phyloP scores from a whole-genome alignment of 257 asterid genomes.

The Penstemon newberryi region DNA sequence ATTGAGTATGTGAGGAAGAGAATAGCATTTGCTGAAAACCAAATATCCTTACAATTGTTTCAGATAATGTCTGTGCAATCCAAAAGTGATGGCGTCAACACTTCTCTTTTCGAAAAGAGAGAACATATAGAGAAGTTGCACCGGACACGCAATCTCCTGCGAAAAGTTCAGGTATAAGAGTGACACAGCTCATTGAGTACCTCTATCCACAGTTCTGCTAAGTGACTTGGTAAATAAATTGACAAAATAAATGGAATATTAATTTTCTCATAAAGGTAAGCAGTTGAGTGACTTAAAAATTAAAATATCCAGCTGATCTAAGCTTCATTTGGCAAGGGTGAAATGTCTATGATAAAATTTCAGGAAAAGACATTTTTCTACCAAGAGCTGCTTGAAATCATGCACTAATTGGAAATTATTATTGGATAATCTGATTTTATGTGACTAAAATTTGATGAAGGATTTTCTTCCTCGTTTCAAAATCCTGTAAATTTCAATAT shows the following conservation, averaged over 20 bases:
- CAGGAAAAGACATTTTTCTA: constrained; percentile 15
- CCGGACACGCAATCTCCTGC: constrained; percentile 88
- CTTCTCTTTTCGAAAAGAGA: constrained; percentile 92
- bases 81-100: constrained; percentile 95
- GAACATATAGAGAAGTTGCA: constrained; percentile 97
- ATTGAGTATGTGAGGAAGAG: constrained; percentile 11
- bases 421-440: background rate
- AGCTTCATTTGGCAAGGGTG: constrained; percentile 26
- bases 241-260: background rate
- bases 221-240: background rate
- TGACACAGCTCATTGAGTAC: constrained; percentile 1
- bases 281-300: constrained; percentile 9
- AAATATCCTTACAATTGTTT: constrained; percentile 25
- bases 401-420: background rate
- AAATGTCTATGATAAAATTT: constrained; percentile 11
- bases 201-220: constrained; percentile 15
- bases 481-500: constrained; percentile 26
- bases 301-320: constrained; percentile 16
- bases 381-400: background rate
- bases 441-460: constrained; percentile 2
- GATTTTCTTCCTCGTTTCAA: background rate
- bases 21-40: constrained; percentile 6
- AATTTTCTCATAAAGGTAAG: background rate
- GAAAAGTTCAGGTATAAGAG: constrained; percentile 88
- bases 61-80: constrained; percentile 98